Conservation (phyloP, 352 stramenopile species). For the Pythium aphanidermatum region DNA sequence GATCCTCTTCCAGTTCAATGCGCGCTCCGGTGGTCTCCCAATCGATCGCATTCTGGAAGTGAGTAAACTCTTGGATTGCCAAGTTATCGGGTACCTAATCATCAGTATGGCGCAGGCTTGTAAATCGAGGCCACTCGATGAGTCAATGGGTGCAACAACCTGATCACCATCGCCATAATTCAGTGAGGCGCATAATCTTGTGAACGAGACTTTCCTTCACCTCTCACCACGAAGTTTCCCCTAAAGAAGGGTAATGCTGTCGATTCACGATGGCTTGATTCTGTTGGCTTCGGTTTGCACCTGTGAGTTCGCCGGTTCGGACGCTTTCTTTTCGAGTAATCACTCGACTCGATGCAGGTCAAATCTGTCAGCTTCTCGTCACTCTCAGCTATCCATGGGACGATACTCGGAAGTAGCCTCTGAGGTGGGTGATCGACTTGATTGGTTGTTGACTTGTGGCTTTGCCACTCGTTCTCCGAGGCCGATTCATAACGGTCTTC, state of each 20-base stretch:
- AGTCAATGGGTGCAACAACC: too few species aligned
- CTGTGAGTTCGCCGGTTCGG: too few species aligned
- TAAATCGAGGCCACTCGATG: too few species aligned
- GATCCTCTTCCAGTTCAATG: slow-evolving; percentile 77
- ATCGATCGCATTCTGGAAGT: slow-evolving; percentile 68
- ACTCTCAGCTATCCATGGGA: slow-evolving; percentile 8
- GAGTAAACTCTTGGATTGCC: neutral
- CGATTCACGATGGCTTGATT: slow-evolving; percentile 3
- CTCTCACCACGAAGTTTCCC: slow-evolving; percentile 57
- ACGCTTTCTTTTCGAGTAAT: too few species aligned
- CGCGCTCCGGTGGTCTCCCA: slow-evolving; percentile 47
- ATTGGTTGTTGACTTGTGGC: neutral
- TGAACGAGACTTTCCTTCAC: slow-evolving; percentile 33
- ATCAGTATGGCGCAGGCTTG: too few species aligned
- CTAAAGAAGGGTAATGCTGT: slow-evolving; percentile 55
- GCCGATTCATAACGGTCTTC: slow-evolving; percentile 13
- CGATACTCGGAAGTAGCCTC: slow-evolving; percentile 9
- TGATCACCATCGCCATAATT: too few species aligned
- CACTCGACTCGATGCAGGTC: too few species aligned
- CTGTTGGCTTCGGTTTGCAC: slow-evolving; percentile 11
- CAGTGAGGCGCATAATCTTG: slow-evolving; percentile 8
- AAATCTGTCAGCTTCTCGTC: slow-evolving; percentile 1
- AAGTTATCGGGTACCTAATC: neutral
- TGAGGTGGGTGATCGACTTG: neutral
- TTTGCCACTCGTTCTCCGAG: too few species aligned